These are phyloP conservation scores for Wickerhamomyces bisporus DNA, from an alignment of 805 yeast genomes.

Conservation along the genomic window DNA sequence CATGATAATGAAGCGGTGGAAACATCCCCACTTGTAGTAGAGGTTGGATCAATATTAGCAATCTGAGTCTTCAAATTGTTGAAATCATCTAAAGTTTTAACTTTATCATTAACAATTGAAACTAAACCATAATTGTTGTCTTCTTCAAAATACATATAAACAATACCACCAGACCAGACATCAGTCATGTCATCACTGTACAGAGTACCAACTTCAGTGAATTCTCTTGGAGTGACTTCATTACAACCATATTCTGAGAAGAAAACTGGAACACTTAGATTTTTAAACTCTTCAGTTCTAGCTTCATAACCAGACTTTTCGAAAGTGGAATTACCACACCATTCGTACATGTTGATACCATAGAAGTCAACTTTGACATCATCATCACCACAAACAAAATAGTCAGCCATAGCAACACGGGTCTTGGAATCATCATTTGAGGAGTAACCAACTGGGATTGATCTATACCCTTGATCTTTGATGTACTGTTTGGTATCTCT, in stretches of 20 bases:
- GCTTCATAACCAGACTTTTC: conserved; percentile 56
- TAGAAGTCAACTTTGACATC: conserved; percentile 71
- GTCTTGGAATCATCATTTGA: conserved; percentile 70
- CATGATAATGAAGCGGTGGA: conserved; percentile 47
- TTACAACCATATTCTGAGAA: conserved; percentile 86
- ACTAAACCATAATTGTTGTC: conserved; percentile 73
- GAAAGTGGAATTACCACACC: conserved; percentile 72
- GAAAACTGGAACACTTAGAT: conserved; percentile 67
- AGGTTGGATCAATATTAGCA: conserved; percentile 47
- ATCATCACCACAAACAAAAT: conserved; percentile 68
- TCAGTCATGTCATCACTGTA: conserved; percentile 68
- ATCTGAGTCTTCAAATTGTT: conserved; percentile 58
- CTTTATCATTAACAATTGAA: conserved; percentile 38
- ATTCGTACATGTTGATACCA: conserved; percentile 86
- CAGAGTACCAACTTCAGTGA: conserved; percentile 65
- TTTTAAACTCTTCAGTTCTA: conserved; percentile 58
- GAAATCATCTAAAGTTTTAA: conserved; percentile 59
- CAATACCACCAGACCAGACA: conserved; percentile 89
- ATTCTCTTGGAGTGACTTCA: conserved; percentile 60
- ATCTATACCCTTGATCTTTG: conserved; percentile 52
- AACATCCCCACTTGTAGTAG: conserved; percentile 37
- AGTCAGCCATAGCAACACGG: conserved; percentile 65
- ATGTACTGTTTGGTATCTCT: conserved; percentile 74
- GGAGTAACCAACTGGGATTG: conserved; percentile 77
- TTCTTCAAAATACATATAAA: conserved; percentile 80